phyloP scores from a whole-genome alignment of 345 rosid genomes.

The Schrenkiella parvula region DNA sequence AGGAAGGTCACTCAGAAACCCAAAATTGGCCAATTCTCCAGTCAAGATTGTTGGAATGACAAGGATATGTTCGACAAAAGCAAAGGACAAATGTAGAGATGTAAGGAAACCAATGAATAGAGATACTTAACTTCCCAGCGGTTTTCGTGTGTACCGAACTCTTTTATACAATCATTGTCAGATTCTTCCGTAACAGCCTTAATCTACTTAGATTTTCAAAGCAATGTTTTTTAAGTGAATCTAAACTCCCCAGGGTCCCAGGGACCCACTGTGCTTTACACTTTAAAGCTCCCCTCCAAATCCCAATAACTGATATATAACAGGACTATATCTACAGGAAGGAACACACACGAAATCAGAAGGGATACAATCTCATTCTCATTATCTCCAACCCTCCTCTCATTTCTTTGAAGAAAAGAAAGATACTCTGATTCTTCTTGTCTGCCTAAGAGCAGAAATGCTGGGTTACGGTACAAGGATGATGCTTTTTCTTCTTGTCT shows the following conservation, averaged over 20 bases:
- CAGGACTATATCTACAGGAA: conserved; percentile 54
- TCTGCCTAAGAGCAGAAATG: conserved; percentile 37
- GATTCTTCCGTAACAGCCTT: conserved; percentile 76
- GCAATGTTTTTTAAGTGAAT: conserved; percentile 58
- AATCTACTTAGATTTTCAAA: conserved; percentile 54
- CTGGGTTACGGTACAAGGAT: conserved; percentile 45
- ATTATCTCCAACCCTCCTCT: conserved; percentile 30
- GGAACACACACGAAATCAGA: conserved; percentile 35
- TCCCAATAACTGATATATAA: conserved; percentile 48
- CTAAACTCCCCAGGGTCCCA: conserved; percentile 40
- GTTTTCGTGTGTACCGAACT: conserved; percentile 40
- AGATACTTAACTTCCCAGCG: conserved; percentile 80
- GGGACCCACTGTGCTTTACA: conserved; percentile 58
- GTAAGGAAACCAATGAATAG: conserved; percentile 42
- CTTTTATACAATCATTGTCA: conserved; percentile 58
- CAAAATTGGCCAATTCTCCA: background rate
- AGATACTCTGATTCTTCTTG: conserved; percentile 42
- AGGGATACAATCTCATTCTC: conserved; percentile 38
- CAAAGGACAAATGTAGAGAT: conserved; percentile 42
- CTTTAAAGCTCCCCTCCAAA: conserved; percentile 51
- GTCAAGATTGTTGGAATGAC: conserved; percentile 9
- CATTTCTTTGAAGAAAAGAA: conserved; percentile 38
- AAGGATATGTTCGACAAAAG: conserved; percentile 43
- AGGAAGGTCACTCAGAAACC: background rate
- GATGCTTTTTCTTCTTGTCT: conserved; percentile 48